Conservation (phyloP, 225 moss, liverwort and hornwort genomes). For the Physcomitrium patens region DNA sequence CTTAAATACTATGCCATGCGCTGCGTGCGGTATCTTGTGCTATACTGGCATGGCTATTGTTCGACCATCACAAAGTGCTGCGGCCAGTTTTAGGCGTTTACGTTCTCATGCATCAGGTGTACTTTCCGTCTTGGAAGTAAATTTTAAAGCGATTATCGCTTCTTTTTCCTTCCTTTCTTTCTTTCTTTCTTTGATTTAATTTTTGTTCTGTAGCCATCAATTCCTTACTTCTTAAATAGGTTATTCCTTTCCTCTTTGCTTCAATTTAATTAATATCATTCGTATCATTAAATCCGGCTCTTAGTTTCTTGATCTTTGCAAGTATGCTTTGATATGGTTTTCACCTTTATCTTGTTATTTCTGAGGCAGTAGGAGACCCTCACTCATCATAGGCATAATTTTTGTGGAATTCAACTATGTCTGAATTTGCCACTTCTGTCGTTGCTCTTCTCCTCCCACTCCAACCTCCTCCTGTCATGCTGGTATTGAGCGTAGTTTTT, state of each 20-base stretch:
- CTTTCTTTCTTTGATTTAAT: constrained; percentile 1
- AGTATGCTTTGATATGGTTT: constrained; percentile 18
- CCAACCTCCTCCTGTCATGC: constrained; percentile 5
- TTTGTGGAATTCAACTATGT: not conserved
- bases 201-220: constrained; percentile 8
- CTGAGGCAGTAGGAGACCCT: constrained; percentile 11
- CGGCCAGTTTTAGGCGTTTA: constrained; percentile 50
- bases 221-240: not conserved
- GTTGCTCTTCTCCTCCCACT: constrained; percentile 4
- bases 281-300: constrained; percentile 6
- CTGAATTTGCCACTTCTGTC: not conserved
- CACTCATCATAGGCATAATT: not conserved
- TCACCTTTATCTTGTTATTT: constrained; percentile 14
- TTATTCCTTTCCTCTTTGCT: not conserved
- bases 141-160: not conserved
- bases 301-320: not conserved
- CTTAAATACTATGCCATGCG: constrained; percentile 90
- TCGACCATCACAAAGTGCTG: constrained; percentile 64
- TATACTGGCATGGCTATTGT: constrained; percentile 87
- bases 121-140: constrained; percentile 1
- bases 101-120: constrained; percentile 46
- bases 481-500: constrained; percentile 33
- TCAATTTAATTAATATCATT: constrained; percentile 15
- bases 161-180: not conserved
- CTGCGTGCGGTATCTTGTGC: constrained; percentile 92